A percentile compares a stretch with the other conserved stretches of the same genome.
Conservation (phyloP, 345 rosid genomes). For the Luvunga scandens region DNA sequence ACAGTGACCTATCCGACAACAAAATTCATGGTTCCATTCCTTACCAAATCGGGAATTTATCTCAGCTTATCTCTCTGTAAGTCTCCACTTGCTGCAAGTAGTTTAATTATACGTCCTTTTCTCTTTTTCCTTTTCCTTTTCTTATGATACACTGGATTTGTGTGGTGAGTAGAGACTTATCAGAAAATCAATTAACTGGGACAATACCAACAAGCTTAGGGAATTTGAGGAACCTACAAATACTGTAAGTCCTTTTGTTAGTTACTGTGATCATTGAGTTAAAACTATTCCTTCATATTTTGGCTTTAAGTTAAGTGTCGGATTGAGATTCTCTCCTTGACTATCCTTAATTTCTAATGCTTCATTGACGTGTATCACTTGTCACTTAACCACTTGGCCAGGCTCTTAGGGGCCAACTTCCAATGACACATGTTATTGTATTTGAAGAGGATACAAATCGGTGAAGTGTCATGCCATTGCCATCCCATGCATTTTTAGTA, state of each 20-base stretch:
- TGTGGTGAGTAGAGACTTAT: background rate
- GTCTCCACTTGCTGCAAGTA: background rate
- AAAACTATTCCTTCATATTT: too few relatives aligned
- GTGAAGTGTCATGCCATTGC: too few relatives aligned
- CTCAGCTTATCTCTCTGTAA: background rate
- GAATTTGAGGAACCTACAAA: background rate
- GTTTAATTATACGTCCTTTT: background rate
- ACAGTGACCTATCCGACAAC: background rate
- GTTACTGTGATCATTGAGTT: too few relatives aligned
- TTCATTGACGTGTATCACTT: too few relatives aligned
- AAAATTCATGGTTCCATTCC: background rate
- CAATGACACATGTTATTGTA: too few relatives aligned
- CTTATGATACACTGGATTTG: background rate
- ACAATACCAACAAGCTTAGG: background rate
- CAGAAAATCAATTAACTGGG: background rate
- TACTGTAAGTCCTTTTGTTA: background rate
- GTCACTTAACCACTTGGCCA: too few relatives aligned
- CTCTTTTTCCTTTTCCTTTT: background rate
- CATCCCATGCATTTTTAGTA: too few relatives aligned
- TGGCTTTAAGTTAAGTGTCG: too few relatives aligned
- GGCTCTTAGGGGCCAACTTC: too few relatives aligned
- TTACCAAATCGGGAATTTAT: background rate
- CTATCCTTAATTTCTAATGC: too few relatives aligned
- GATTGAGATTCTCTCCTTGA: too few relatives aligned
- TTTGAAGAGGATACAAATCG: too few relatives aligned